Conservation (phyloP, 345 rosid species). For the Balakata baccata region DNA sequence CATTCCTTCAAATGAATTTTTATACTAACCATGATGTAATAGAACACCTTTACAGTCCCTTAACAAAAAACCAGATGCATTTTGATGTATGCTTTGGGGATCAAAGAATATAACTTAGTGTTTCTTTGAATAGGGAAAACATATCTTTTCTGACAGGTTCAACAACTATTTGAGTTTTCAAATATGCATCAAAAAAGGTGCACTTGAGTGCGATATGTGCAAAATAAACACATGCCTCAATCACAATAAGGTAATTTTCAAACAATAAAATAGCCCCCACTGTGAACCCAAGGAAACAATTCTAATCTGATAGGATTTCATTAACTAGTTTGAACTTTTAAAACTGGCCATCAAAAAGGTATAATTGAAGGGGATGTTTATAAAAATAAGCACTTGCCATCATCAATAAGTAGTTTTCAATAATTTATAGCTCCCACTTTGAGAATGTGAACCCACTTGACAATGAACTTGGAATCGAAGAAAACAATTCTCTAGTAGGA, state of each 20-base stretch:
- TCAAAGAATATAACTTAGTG: constrained; percentile 11
- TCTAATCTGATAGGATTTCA: constrained; percentile 1
- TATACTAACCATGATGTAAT: constrained; percentile 43
- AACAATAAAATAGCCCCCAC: constrained; percentile 13
- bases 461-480: constrained; percentile 32
- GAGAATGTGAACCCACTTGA: constrained; percentile 19
- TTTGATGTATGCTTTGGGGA: constrained; percentile 14
- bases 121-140: constrained; percentile 18
- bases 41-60: constrained; percentile 38
- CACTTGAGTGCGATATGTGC: constrained; percentile 18
- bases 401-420: constrained; percentile 22
- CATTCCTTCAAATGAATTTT: constrained; percentile 47
- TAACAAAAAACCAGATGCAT: constrained; percentile 16
- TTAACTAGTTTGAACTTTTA: constrained; percentile 8
- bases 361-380: constrained; percentile 15
- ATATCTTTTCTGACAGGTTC: background rate
- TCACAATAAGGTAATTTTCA: constrained; percentile 19
- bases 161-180: constrained; percentile 7
- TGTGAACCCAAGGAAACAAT: constrained; percentile 4
- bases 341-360: constrained; percentile 7
- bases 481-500: constrained; percentile 15
- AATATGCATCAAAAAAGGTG: constrained; percentile 1
- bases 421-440: constrained; percentile 15
- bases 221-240: constrained; percentile 11
- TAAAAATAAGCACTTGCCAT: constrained; percentile 2